Evolutionary conservation across 106 monocot genomes (phyloP), one percentile per base, ranked within the genome.

Genomic region (Phalaenopsis aphrodite): DNA sequence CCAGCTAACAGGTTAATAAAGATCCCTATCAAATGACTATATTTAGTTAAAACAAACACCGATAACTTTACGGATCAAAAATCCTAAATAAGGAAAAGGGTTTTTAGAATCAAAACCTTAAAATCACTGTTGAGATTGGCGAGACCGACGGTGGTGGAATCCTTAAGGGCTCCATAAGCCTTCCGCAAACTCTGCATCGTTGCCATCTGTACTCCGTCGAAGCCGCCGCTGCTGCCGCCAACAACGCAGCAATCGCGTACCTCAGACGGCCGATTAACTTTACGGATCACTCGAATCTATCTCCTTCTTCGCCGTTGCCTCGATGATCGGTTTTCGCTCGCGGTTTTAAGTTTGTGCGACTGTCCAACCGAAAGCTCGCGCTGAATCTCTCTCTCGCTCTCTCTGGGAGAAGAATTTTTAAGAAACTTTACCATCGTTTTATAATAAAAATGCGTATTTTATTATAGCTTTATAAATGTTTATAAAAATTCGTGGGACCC

Each of bases 61-160:
- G n/a, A 15, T 2, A 43, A 41, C 19, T 15, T 42, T 5, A 5
- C 41, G 38, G 61, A 57, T 39, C 16, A 55, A 38, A 72, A 47
- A 17, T 75, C 17, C 55, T 69, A 67, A 45, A 55, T 56, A 15
- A 81, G 45, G 5, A 43, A 61, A 79, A 78, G 47, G 30, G 66
- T 19, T 12, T 38, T n/a, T 38, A 46, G 16, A 8, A 64, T 36
- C 2, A 61, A 30, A 77, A 97, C 98, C 94, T 94, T 98, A 84
- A 88, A 98, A 77, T 98, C 98, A 87, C 94, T 94, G 88, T 94
- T 98, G 88, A 98, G 86, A 72, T 94, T 94, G 19, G 98, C 98
- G 77, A 98, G 88, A 24, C 94, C 85, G 85, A 98, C 98, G 52
- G 88, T 94, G 79, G 98, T 98, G 79, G 90, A 79, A 82, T 98